A percentile compares a stretch with the other conserved stretches of the same genome.
Evolutionary conservation across 768 basidiomycete genomes (phyloP).

Genomic region (Lactarius pseudohatsudake): DNA sequence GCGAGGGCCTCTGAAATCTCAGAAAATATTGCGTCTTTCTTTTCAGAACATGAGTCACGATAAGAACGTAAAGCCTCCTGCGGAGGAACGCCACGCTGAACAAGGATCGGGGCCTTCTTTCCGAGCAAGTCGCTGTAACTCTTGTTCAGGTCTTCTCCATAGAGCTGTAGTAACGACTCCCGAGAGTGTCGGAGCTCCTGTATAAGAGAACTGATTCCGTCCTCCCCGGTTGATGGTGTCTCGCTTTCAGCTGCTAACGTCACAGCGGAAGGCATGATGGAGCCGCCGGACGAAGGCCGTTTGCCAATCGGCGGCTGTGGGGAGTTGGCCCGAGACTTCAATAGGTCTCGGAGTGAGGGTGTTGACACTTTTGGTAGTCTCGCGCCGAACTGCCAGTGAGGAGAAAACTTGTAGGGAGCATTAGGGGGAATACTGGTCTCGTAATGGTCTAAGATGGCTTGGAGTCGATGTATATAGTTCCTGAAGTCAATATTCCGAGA

Average conservation of each 20-base stretch:
- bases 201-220: neutral
- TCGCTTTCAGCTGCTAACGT: neutral
- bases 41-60: neutral
- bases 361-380: neutral
- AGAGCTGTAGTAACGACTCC: constrained; percentile 2
- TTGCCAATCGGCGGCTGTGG: neutral
- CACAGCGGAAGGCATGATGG: neutral
- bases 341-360: neutral
- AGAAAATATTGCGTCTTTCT: neutral
- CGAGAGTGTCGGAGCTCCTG: neutral
- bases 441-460: neutral
- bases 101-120: neutral
- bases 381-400: neutral
- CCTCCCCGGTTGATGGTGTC: neutral
- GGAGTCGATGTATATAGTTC: neutral
- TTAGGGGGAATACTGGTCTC: neutral
- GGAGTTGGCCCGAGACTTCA: neutral
- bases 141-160: constrained; percentile 4
- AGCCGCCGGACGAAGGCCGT: neutral
- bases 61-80: neutral
- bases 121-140: neutral
- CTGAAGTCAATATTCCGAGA: neutral
- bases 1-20: neutral
- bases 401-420: neutral
- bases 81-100: neutral